phyloP scores from a whole-genome alignment of 805 yeast genomes.

The Danielia reshetovae region DNA sequence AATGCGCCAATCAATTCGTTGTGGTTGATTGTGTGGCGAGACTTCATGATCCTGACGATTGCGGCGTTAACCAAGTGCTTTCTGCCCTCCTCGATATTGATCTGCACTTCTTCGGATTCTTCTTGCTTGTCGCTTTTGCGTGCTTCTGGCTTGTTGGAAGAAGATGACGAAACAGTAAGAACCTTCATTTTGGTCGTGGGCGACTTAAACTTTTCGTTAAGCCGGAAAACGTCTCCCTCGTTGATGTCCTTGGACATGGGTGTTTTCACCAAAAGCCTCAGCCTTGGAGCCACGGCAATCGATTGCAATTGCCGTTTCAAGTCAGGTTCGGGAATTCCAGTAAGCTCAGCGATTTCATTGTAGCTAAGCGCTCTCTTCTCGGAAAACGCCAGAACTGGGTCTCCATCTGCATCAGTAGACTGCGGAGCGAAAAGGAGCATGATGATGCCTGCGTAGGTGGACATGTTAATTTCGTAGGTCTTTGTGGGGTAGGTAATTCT shows the following conservation, averaged over 20 bases:
- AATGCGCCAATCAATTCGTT: slow-evolving; percentile 66
- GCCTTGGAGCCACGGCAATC: slow-evolving; percentile 76
- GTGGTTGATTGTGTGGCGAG: slow-evolving; percentile 57
- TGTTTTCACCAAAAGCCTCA: slow-evolving; percentile 65
- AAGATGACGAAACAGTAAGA: slow-evolving; percentile 54
- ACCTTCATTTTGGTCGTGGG: slow-evolving; percentile 71
- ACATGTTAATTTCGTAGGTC: slow-evolving; percentile 74
- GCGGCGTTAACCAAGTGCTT: slow-evolving; percentile 77
- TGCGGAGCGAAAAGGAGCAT: slow-evolving; percentile 62
- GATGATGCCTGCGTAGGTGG: slow-evolving; percentile 76
- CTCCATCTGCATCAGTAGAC: slow-evolving; percentile 26
- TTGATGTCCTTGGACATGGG: slow-evolving; percentile 75
- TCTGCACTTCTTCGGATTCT: slow-evolving; percentile 52
- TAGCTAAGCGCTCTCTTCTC: slow-evolving; percentile 54
- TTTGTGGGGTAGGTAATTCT: slow-evolving; percentile 63
- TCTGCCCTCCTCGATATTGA: slow-evolving; percentile 59
- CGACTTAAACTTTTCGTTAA: slow-evolving; percentile 67
- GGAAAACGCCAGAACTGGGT: slow-evolving; percentile 39
- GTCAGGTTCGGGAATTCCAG: slow-evolving; percentile 72
- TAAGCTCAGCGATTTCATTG: slow-evolving; percentile 57
- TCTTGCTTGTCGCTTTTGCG: slow-evolving; percentile 43
- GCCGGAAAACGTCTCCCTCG: slow-evolving; percentile 56
- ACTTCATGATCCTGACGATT: slow-evolving; percentile 82
- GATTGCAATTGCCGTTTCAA: slow-evolving; percentile 76
- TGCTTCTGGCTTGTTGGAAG: slow-evolving; percentile 27